These are phyloP conservation scores for Mortierella sp. DNA, from an alignment of 371 early-diverging fungal species.

Conservation along the genomic window DNA sequence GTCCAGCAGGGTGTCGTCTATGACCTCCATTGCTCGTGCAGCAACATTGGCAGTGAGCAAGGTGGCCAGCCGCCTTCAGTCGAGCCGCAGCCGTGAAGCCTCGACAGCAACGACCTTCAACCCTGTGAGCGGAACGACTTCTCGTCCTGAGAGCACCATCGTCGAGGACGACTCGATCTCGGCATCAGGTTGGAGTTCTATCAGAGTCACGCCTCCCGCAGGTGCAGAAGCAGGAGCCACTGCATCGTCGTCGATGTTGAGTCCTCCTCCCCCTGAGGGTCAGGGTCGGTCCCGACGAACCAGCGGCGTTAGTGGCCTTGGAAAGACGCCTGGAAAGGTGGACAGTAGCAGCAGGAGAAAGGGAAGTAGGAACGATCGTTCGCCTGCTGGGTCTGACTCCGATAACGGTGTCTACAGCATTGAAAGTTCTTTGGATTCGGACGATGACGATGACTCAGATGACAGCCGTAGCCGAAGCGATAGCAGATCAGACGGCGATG, in stretches of 20 bases:
- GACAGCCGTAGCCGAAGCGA: slow-evolving; percentile 12
- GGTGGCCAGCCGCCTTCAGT: slow-evolving; percentile 38
- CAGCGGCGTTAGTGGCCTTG: neutral
- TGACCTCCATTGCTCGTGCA: slow-evolving; percentile 54
- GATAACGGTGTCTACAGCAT: neutral
- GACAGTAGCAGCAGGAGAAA: slow-evolving; percentile 6
- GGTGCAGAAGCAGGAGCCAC: slow-evolving; percentile 4
- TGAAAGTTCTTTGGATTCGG: neutral
- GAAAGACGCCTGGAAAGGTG: neutral
- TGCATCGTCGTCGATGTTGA: slow-evolving; percentile 8
- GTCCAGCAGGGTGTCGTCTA: slow-evolving; percentile 44
- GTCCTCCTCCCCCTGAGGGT: slow-evolving; percentile 12
- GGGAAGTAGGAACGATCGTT: neutral
- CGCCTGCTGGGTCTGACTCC: neutral
- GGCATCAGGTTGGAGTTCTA: neutral
- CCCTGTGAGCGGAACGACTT: slow-evolving; percentile 26
- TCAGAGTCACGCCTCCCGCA: slow-evolving; percentile 3
- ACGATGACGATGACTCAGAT: neutral
- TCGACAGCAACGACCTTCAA: neutral
- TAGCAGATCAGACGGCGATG: neutral
- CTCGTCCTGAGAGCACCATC: slow-evolving; percentile 31
- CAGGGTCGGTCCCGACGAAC: neutral
- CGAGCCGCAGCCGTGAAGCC: slow-evolving; percentile 38
- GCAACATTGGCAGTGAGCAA: slow-evolving; percentile 45
- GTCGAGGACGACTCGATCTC: slow-evolving; percentile 37